These are phyloP conservation scores for Globisporangium sylvaticum DNA, from an alignment of 352 stramenopile species.

Conservation along the genomic window DNA sequence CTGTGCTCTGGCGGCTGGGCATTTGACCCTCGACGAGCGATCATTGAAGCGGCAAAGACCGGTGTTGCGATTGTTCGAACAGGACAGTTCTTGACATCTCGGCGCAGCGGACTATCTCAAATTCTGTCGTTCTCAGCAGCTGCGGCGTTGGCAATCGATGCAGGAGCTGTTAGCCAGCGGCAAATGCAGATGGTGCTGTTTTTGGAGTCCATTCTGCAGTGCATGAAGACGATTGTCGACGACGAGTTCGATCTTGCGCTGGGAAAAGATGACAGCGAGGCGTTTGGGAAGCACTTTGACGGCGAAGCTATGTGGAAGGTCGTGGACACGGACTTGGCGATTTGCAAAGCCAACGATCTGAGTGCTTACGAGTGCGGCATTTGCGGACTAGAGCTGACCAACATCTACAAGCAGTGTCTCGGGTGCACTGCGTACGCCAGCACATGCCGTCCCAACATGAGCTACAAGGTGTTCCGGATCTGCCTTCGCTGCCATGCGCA, in stretches of 20 bases:
- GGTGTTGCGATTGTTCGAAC: constrained; percentile 68
- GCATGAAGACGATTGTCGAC: constrained; percentile 71
- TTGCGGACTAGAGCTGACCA: constrained; percentile 72
- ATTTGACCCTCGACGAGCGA: constrained; percentile 65
- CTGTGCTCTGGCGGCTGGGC: constrained; percentile 58
- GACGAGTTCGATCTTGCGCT: constrained; percentile 65
- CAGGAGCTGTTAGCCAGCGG: constrained; percentile 49
- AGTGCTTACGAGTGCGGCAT: constrained; percentile 62
- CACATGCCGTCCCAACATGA: constrained; percentile 53
- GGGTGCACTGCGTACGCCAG: constrained; percentile 69
- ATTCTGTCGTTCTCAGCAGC: constrained; percentile 48
- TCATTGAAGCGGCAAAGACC: constrained; percentile 73
- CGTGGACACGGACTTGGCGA: constrained; percentile 50
- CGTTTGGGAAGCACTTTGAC: constrained; percentile 72
- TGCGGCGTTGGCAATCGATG: constrained; percentile 36
- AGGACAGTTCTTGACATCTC: constrained; percentile 61
- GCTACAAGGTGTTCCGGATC: constrained; percentile 61
- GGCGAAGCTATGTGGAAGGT: constrained; percentile 69
- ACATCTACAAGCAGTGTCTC: constrained; percentile 84
- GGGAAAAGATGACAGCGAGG: constrained; percentile 65
- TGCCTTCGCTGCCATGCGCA: constrained; percentile 71
- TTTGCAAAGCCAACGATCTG: constrained; percentile 17
- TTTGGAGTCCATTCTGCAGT: constrained; percentile 74
- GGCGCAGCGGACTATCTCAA: constrained; percentile 29
- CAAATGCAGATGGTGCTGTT: constrained; percentile 82